These are phyloP conservation scores for Colletotrichum tanaceti DNA, from an alignment of 2,329 filamentous ascomycete species.

Conservation along the genomic window DNA sequence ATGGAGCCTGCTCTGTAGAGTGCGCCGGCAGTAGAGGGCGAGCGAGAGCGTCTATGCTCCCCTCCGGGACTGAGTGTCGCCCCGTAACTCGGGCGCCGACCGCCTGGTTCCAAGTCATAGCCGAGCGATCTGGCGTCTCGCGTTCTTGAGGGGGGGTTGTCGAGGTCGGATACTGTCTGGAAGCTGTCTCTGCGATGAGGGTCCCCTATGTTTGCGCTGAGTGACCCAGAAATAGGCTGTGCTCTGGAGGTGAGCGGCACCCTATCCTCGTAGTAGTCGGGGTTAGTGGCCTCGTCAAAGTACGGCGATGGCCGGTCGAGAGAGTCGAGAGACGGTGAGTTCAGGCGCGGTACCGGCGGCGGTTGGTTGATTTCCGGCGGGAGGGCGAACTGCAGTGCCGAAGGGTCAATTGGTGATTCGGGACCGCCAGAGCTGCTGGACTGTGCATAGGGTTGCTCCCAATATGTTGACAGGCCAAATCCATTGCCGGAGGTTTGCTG, in stretches of 20 bases:
- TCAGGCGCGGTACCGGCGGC: conserved; percentile 31
- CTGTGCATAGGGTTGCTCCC: conserved; percentile 60
- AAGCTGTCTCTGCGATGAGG: conserved; percentile 65
- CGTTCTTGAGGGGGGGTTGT: conserved; percentile 64
- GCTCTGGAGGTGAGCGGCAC: conserved; percentile 67
- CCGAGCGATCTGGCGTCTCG: conserved; percentile 66
- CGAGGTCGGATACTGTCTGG: conserved; percentile 66
- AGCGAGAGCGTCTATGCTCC: conserved; percentile 65
- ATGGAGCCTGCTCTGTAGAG: conserved; percentile 79
- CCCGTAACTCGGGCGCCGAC: conserved; percentile 68
- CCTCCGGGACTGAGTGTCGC: conserved; percentile 65
- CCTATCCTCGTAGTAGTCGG: conserved; percentile 65
- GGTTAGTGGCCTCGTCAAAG: conserved; percentile 49
- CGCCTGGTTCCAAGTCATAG: conserved; percentile 67
- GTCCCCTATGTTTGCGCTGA: conserved; percentile 55
- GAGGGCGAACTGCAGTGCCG: conserved; percentile 65
- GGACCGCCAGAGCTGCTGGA: conserved; percentile 52
- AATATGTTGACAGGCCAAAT: conserved; percentile 63
- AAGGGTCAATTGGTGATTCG: conserved; percentile 64
- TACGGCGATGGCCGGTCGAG: conserved; percentile 50
- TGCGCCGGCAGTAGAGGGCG: conserved; percentile 72
- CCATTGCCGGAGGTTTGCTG: conserved; percentile 47
- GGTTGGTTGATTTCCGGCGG: conserved; percentile 61
- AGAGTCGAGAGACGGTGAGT: conserved; percentile 45
- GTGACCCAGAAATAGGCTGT: conserved; percentile 65